Evolutionary conservation across 2,329 filamentous ascomycete genomes (phyloP).

Genomic region (Fusarium austroafricanum): DNA sequence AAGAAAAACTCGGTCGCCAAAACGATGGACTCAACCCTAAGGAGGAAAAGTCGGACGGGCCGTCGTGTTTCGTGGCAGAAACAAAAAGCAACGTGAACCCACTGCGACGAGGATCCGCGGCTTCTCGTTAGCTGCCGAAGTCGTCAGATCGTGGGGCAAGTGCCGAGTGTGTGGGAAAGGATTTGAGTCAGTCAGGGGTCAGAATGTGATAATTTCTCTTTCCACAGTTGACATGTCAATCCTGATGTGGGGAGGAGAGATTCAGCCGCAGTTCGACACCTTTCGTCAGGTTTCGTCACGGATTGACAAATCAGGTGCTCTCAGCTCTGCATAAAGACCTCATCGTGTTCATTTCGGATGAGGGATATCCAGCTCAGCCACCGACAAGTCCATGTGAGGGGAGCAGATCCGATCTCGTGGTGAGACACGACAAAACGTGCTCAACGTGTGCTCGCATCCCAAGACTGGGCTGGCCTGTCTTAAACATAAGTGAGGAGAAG

Average conservation of each 20-base stretch:
- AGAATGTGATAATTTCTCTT: slow-evolving; percentile 28
- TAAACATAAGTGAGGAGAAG: slow-evolving; percentile 4
- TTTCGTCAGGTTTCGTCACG: not conserved
- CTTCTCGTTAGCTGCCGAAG: slow-evolving; percentile 24
- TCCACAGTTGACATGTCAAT: slow-evolving; percentile 26
- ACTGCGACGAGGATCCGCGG: slow-evolving; percentile 23
- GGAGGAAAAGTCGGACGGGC: slow-evolving; percentile 25
- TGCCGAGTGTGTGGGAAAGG: slow-evolving; percentile 20
- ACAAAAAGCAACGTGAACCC: slow-evolving; percentile 16
- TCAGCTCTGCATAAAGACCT: slow-evolving; percentile 19
- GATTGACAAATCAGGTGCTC: not conserved
- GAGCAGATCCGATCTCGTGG: slow-evolving; percentile 5
- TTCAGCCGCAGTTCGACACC: slow-evolving; percentile 1
- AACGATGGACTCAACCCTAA: slow-evolving; percentile 16
- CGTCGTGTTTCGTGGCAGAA: slow-evolving; percentile 38
- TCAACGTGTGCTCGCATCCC: slow-evolving; percentile 2
- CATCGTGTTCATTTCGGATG: not conserved
- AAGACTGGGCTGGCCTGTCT: slow-evolving; percentile 11
- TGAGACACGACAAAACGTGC: slow-evolving; percentile 27
- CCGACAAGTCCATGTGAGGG: slow-evolving; percentile 19
- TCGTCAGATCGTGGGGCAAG: slow-evolving; percentile 20
- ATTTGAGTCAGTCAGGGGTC: slow-evolving; percentile 17
- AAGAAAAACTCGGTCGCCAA: slow-evolving; percentile 5
- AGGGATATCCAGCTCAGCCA: slow-evolving; percentile 22
- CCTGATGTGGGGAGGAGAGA: slow-evolving; percentile 6